phyloP scores from a whole-genome alignment of 495 filamentous ascomycete genomes.

The Penicillium coffeae region DNA sequence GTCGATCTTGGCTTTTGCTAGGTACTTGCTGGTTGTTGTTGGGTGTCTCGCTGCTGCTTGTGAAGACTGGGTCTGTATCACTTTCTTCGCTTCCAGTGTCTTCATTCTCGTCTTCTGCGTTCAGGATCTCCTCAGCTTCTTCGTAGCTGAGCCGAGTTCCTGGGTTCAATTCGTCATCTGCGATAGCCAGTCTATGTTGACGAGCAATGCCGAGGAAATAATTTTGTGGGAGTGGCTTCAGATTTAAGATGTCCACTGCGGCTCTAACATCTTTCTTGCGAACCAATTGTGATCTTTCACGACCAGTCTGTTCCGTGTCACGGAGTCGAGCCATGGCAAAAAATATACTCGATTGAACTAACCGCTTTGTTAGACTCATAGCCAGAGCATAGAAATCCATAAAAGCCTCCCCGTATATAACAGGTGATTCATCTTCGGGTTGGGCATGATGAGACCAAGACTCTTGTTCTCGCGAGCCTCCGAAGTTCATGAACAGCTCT shows the following conservation, averaged over 20 bases:
- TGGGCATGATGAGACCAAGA: constrained; percentile 59
- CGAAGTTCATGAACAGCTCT: constrained; percentile 75
- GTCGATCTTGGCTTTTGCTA: not conserved
- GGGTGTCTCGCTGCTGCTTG: not conserved
- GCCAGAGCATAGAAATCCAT: constrained; percentile 69
- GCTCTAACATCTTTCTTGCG: constrained; percentile 59
- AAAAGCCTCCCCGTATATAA: constrained; percentile 64
- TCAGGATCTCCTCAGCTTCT: constrained; percentile 52
- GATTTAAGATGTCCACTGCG: constrained; percentile 51
- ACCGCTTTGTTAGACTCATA: constrained; percentile 60
- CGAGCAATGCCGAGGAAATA: constrained; percentile 61
- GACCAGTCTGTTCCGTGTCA: constrained; percentile 34
- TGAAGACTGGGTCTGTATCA: too few relatives aligned
- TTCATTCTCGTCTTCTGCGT: constrained; percentile 10
- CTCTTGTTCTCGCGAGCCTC: constrained; percentile 44
- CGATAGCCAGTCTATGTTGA: constrained; percentile 55
- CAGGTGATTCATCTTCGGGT: constrained; percentile 49
- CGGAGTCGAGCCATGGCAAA: constrained; percentile 58
- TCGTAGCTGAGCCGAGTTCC: constrained; percentile 35
- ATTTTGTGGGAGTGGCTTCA: constrained; percentile 33
- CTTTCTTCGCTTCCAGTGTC: constrained; percentile 16
- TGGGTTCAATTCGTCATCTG: constrained; percentile 36
- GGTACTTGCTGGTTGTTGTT: not conserved
- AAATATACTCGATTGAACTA: constrained; percentile 64
- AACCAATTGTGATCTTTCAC: constrained; percentile 38